A percentile compares a stretch with the other conserved stretches of the same genome.
These are phyloP conservation scores for Saturnispora zaruensis DNA, from an alignment of 805 yeast species.

Conservation along the genomic window DNA sequence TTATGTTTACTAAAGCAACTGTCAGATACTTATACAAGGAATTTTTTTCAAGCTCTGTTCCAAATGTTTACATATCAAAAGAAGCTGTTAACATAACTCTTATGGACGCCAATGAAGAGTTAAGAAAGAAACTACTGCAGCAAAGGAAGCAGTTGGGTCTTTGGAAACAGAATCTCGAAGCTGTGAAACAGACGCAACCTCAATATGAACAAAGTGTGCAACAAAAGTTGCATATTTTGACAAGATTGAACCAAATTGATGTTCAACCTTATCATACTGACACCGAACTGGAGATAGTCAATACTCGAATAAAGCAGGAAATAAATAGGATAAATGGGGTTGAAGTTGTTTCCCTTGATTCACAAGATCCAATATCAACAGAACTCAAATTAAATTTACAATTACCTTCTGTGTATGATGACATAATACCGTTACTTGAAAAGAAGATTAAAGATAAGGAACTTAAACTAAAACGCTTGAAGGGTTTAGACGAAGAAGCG, in stretches of 20 bases:
- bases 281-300: neutral
- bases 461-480: neutral
- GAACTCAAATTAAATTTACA: slow-evolving; percentile 1
- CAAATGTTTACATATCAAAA: neutral
- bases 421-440: neutral
- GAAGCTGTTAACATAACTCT: neutral
- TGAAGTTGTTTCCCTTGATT: neutral
- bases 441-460: neutral
- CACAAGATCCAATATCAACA: neutral
- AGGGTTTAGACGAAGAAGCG: neutral
- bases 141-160: neutral
- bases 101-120: neutral
- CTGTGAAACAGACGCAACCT: neutral
- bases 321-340: neutral
- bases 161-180: neutral
- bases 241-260: slow-evolving; percentile 1
- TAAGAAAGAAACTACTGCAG: neutral
- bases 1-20: neutral
- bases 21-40: neutral
- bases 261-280: neutral
- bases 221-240: slow-evolving; percentile 2
- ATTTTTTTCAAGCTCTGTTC: neutral
- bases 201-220: neutral
- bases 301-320: neutral
- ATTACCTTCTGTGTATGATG: neutral